A percentile compares a stretch with the other conserved stretches of the same genome.
Evolutionary conservation across 257 asterid genomes (phyloP).

Genomic region (Solanum sitiens): DNA sequence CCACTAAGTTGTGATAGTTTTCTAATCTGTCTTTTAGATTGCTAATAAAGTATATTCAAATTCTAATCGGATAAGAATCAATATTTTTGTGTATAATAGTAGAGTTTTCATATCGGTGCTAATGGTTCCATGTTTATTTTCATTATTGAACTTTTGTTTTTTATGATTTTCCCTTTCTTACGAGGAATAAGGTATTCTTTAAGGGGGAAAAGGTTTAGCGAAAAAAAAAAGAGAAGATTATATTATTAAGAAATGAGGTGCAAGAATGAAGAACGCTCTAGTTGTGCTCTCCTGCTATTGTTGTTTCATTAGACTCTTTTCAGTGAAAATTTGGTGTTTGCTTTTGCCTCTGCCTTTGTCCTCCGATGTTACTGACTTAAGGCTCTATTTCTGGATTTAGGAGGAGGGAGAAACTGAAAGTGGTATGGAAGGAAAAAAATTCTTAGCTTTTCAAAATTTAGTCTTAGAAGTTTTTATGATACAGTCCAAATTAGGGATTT

Average conservation of each 20-base stretch:
- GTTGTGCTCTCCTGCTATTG: background rate
- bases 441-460: background rate
- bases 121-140: background rate
- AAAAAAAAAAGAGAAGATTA: background rate
- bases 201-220: background rate
- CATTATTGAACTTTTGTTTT: background rate
- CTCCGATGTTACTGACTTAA: background rate
- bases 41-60: background rate
- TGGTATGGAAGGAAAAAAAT: background rate
- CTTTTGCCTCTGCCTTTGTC: background rate
- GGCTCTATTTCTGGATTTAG: background rate
- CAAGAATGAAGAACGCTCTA: background rate
- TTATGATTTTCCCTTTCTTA: background rate
- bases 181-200: background rate
- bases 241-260: background rate
- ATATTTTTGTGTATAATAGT: background rate
- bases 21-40: background rate
- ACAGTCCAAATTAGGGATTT: background rate
- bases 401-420: background rate
- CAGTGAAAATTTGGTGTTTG: background rate
- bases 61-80: background rate
- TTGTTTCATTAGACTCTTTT: background rate
- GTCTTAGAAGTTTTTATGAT: background rate
- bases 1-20: background rate
- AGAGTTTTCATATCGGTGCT: background rate